A percentile compares a stretch with the other conserved stretches of the same genome.
These are phyloP conservation scores for Cytospora schulzeri DNA, from an alignment of 2,329 filamentous ascomycete species.

Conservation along the genomic window DNA sequence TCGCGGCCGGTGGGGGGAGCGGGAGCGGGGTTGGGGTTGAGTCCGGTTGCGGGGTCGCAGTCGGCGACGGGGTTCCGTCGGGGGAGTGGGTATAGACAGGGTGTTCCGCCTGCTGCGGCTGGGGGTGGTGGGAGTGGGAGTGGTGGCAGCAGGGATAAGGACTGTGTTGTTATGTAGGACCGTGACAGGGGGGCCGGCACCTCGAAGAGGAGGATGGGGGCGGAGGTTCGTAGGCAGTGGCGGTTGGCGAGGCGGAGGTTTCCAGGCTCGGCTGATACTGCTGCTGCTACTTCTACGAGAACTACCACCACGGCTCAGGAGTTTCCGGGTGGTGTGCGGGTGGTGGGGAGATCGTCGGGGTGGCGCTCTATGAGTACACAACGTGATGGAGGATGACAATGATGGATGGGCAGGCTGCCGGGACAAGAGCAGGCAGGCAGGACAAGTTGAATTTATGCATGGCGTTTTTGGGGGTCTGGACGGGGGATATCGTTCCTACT, in stretches of 20 bases:
- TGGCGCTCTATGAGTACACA: background rate
- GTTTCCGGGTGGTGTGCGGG: background rate
- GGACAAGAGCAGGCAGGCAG: too few relatives aligned
- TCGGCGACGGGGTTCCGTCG: constrained; percentile 1
- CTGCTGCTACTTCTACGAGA: background rate
- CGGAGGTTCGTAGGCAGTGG: background rate
- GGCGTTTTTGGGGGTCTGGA: background rate
- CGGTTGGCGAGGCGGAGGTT: background rate
- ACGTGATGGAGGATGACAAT: background rate
- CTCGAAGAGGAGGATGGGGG: background rate
- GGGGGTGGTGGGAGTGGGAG: constrained; percentile 28
- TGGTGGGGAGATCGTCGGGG: background rate
- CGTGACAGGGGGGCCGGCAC: background rate
- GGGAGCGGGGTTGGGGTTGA: too few relatives aligned
- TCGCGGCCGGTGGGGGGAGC: constrained; percentile 31
- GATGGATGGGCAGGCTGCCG: too few relatives aligned
- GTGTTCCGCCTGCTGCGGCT: constrained; percentile 33
- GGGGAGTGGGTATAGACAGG: constrained; percentile 29
- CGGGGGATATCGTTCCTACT: background rate
- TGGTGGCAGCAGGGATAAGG: constrained; percentile 35
- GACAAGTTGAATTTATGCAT: background rate
- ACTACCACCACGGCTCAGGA: background rate
- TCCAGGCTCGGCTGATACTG: background rate
- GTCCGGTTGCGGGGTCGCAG: background rate
- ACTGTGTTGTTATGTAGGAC: constrained; percentile 52